Base-by-base conservation (phyloP, 192 early-diverging fungal species). In the Backusella liffmaniae region DNA sequence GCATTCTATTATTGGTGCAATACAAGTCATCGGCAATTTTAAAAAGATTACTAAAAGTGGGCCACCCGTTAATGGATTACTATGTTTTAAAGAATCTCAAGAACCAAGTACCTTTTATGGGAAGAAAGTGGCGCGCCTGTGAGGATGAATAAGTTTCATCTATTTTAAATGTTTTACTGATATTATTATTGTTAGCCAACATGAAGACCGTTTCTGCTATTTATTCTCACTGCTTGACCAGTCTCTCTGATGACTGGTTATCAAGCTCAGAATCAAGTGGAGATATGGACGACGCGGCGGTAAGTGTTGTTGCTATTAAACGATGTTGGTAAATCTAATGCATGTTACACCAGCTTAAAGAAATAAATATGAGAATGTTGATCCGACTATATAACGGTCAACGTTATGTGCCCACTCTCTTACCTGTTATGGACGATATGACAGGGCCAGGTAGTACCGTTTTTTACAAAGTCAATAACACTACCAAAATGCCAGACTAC, bases 1-100 rank as follows among this genome's bases (percentile, higher is more conserved):
- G 95, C 7, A 84, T 95, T 26, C 67, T 94, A 53, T 85, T 94
- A 7, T 70, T 96, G 10, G 93, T 96, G 0, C 93, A 95, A 74
- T 95, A 94, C 87, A 96, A 95, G 77, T 90, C 92, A 39, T 90
- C 88, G 2, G 91, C 93, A 2, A 92, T 96, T 26, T 75, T 96
- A 29, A 96, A 95, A 76, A 77, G 92, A 39, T 81, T 95, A 4
- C 70, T 95, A 3, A 94, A 92, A 79, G 88, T 96, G 10, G 84
- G 89, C 6, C 88, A 92, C 78, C 83, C 86, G 7, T 83, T 83
- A 16, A 73, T 94, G 5, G 90, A 92, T 39, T 75, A 93, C 3
- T 94, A 93, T 68, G 91, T 92, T 4, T 85, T 95, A 29, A 96
- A 96, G 74, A 83, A 94, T 13, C 81, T 96, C 16, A 95, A 95